A percentile compares a stretch with the other conserved stretches of the same genome.
These are phyloP conservation scores for Cavenderia fasciculata DNA, from an alignment of 78 protist species.

Conservation along the genomic window DNA sequence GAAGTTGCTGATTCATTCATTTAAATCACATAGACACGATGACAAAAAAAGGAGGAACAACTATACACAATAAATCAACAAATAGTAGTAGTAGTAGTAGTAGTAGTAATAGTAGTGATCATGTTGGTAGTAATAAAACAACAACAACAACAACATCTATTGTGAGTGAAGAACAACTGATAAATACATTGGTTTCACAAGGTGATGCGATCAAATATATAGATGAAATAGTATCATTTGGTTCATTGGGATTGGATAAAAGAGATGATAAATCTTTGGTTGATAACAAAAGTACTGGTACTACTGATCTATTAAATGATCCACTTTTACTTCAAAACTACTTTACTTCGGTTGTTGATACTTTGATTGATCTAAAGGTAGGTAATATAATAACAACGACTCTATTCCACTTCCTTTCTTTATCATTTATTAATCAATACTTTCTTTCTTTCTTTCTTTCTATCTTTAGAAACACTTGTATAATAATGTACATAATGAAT, in stretches of 20 bases:
- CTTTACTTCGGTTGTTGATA: constrained; percentile 11
- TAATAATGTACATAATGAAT: constrained; percentile 32
- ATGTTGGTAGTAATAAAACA: no score
- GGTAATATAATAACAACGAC: not conserved
- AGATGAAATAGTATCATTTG: not conserved
- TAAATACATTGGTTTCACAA: not conserved
- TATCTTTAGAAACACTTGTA: constrained; percentile 20
- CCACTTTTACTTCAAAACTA: constrained; percentile 24
- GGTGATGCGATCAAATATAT: constrained; percentile 18
- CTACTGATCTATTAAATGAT: constrained; percentile 48
- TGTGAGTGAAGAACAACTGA: no score
- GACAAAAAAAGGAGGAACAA: not conserved
- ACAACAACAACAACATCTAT: not conserved
- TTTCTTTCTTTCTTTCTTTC: not conserved
- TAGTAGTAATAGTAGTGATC: not conserved
- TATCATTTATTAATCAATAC: no score
- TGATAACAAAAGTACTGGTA: not conserved
- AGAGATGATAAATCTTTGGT: not conserved
- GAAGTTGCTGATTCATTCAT: no score
- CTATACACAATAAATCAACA: not conserved
- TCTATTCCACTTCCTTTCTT: not conserved
- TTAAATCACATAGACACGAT: no score
- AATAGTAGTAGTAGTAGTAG: not conserved
- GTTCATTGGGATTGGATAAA: no score
- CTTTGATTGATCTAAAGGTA: constrained; percentile 54